Percentiles rank a stretch among this genome's conserved stretches.
phyloP scores from a whole-genome alignment of 2,329 filamentous ascomycete genomes.

The Pseudopithomyces chartarum region DNA sequence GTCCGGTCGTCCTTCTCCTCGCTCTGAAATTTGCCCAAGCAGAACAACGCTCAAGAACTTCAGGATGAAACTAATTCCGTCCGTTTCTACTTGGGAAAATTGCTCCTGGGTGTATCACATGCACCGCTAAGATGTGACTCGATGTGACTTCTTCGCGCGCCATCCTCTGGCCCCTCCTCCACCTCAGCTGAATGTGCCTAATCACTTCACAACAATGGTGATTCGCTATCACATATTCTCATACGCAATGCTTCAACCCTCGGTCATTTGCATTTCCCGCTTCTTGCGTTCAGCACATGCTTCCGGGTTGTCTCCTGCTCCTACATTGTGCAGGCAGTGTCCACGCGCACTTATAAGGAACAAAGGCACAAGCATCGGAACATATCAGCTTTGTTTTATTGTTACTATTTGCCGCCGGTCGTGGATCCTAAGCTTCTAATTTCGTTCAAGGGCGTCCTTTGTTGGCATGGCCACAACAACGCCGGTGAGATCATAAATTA shows the following conservation, averaged over 20 bases:
- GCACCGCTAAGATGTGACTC: not conserved
- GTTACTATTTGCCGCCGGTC: not conserved
- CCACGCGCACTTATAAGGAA: not conserved
- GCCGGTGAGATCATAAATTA: slow-evolving; percentile 2
- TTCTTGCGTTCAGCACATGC: not conserved
- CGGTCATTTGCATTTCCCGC: not conserved
- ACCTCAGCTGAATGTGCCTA: not conserved
- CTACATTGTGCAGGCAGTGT: slow-evolving; percentile 1
- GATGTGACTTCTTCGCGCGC: not conserved
- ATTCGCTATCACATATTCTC: not conserved
- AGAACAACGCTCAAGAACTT: not conserved
- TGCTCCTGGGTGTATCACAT: not conserved
- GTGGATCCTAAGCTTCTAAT: not conserved
- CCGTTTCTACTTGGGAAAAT: not conserved
- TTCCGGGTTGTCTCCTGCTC: not conserved
- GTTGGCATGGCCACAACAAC: not conserved
- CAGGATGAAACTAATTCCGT: not conserved
- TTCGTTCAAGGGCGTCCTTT: not conserved
- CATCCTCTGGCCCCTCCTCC: not conserved
- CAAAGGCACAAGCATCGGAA: not conserved
- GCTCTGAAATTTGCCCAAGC: no score
- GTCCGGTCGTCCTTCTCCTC: no score
- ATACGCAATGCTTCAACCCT: not conserved
- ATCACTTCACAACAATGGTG: not conserved
- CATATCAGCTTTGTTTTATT: not conserved